Conservation (phyloP, 1,139 yeast species). For the Geotrichum bryndzae region DNA sequence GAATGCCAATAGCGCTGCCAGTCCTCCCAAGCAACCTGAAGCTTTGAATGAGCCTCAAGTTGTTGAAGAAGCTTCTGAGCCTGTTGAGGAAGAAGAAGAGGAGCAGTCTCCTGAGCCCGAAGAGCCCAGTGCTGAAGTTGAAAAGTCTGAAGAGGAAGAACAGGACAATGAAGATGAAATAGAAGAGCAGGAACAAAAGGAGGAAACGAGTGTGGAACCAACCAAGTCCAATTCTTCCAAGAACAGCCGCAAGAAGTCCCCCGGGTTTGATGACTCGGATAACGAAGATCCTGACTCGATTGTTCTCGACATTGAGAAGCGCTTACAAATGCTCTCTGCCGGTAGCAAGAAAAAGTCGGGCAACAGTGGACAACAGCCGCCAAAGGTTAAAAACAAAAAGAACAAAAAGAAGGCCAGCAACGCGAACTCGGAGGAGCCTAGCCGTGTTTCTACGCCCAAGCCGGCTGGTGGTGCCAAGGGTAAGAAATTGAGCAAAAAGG, state of each 20-base stretch:
- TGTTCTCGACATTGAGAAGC: slow-evolving; percentile 6
- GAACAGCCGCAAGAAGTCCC: slow-evolving; percentile 13
- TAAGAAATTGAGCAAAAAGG: slow-evolving; percentile 48
- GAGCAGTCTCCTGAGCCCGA: neutral
- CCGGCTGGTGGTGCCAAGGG: slow-evolving; percentile 43
- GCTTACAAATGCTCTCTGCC: slow-evolving; percentile 10
- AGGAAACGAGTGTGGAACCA: neutral
- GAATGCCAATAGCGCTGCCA: slow-evolving; percentile 11
- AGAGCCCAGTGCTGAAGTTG: neutral
- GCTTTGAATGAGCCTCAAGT: slow-evolving; percentile 10
- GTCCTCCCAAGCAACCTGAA: neutral
- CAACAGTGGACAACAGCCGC: slow-evolving; percentile 18
- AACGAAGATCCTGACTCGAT: slow-evolving; percentile 18
- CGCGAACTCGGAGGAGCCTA: slow-evolving; percentile 64
- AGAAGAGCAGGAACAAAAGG: slow-evolving; percentile 10
- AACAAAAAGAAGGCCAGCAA: slow-evolving; percentile 73
- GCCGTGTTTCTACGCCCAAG: neutral
- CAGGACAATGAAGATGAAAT: slow-evolving; percentile 14
- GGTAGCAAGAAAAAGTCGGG: neutral
- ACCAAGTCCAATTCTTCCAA: slow-evolving; percentile 6
- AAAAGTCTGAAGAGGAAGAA: slow-evolving; percentile 13
- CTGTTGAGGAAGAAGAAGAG: slow-evolving; percentile 10
- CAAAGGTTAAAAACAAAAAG: slow-evolving; percentile 71
- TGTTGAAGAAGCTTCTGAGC: slow-evolving; percentile 15
- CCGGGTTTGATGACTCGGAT: slow-evolving; percentile 8